Evolutionary conservation across 768 basidiomycete genomes (phyloP), one percentile per base, ranked within the genome.

Genomic region (Pleurotus cornucopiae): DNA sequence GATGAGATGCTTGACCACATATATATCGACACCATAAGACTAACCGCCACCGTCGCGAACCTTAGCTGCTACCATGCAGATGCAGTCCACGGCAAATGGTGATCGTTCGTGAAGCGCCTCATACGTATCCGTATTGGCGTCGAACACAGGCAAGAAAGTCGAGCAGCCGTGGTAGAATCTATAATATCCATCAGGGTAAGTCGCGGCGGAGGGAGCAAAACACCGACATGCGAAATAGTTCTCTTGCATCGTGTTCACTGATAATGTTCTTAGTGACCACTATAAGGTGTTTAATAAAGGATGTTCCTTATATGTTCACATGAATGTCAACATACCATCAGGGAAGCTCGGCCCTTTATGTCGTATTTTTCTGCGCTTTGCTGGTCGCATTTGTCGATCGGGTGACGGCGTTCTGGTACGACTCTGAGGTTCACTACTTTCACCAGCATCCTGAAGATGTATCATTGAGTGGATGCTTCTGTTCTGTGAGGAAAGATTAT

Each of bases 151-250:
- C 39, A 94, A 71, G 68, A 93, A 94, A 14, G 89, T 91, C 20
- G 91, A 93, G 66, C 94, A 96, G n/a, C 94, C 94, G 46, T 85
- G 81, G 69, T 90, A 97, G 69, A 91, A 96, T 67, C 94, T 96
- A 59, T 11, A 4, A 49, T 58, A 49, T 44, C 0, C 6, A 61
- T 20, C 62, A 58, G 58, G 44, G 47, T 59, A 43, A 60, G 52
- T 58, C 43, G 57, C 62, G 34, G 18, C 46, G 47, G 37, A 20
- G 25, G 62, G 26, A 54, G 57, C 54, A 58, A 58, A 49, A 40
- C 30, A 73, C 81, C 46, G 57, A 94, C 92, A 95, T 88, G 65
- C 82, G 79, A 71, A 96, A 94, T 51, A 97, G 70, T 56, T 93
- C 89, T 57, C 85, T 84, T 2, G 92, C 95, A 66, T 97, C 93